A percentile compares a stretch with the other conserved stretches of the same genome.
Conservation (phyloP, 2,329 filamentous ascomycete species). For the Nemania serpens region DNA sequence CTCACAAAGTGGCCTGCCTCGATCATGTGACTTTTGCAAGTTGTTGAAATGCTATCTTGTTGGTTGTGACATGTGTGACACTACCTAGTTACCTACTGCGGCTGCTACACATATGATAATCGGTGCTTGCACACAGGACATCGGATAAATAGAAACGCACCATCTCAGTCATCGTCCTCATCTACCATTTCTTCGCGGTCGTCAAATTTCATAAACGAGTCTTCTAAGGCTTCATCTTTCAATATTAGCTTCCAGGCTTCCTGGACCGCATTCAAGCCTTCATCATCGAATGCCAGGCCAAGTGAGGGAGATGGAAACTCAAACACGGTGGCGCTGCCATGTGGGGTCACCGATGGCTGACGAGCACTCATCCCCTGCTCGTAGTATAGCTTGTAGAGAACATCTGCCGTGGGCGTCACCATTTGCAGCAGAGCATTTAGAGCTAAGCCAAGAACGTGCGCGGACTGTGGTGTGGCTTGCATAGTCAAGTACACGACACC, state of each 20-base stretch:
- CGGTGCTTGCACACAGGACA: not conserved
- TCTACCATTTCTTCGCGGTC: conserved; percentile 68
- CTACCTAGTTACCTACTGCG: not conserved
- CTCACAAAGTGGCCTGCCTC: not conserved
- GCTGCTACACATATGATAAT: not conserved
- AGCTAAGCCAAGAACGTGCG: conserved; percentile 46
- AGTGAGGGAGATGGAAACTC: conserved; percentile 63
- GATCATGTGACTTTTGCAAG: not conserved
- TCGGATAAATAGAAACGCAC: not conserved
- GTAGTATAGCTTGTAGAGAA: conserved; percentile 60
- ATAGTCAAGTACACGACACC: conserved; percentile 49
- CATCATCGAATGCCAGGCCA: conserved; percentile 77
- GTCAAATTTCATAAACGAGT: conserved; percentile 76
- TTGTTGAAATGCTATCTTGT: not conserved
- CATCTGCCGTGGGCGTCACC: conserved; percentile 38
- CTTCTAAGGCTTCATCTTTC: conserved; percentile 49
- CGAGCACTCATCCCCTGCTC: conserved; percentile 50
- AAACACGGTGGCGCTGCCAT: conserved; percentile 50
- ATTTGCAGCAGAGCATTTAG: conserved; percentile 48
- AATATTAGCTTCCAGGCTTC: conserved; percentile 71
- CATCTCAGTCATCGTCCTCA: conserved; percentile 55
- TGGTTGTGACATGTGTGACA: not conserved
- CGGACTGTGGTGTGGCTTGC: conserved; percentile 42
- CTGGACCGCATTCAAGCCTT: conserved; percentile 67
- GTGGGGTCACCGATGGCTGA: conserved; percentile 36